Conservation (phyloP, 345 rosid species). For the Salix udensis region DNA sequence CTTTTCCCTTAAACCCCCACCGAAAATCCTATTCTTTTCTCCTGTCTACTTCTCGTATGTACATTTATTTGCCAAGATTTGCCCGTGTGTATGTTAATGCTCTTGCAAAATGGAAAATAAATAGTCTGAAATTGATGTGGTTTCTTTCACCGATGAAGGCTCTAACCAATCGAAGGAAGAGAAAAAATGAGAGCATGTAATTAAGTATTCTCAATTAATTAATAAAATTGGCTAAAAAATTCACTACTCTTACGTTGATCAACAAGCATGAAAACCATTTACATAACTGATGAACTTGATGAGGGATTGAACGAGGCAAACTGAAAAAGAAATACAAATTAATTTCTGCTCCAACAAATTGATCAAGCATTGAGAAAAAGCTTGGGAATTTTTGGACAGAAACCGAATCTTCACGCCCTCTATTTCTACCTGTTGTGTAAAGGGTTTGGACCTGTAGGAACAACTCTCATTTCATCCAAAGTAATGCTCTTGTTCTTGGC, state of each 20-base stretch:
- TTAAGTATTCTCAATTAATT: not conserved
- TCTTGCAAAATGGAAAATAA: not conserved
- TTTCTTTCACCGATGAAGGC: not conserved
- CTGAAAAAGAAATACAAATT: not conserved
- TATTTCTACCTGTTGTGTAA: constrained; percentile 27
- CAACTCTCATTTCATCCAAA: constrained; percentile 22
- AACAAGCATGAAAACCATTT: not conserved
- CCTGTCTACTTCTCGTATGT: no score
- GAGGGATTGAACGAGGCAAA: not conserved
- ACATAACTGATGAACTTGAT: not conserved
- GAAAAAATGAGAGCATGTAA: not conserved
- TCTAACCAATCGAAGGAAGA: not conserved
- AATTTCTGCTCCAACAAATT: not conserved
- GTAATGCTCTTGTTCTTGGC: not conserved
- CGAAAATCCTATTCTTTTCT: not conserved
- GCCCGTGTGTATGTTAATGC: not conserved
- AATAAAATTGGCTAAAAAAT: not conserved
- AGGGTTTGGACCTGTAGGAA: constrained; percentile 40
- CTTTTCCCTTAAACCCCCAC: not conserved
- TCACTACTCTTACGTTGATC: not conserved
- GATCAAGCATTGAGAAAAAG: not conserved
- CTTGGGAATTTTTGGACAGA: not conserved
- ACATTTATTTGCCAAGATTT: not conserved
- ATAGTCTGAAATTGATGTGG: not conserved
- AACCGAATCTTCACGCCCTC: not conserved